A percentile compares a stretch with the other conserved stretches of the same genome.
These are phyloP conservation scores for Rhodamnia rubescens DNA, from an alignment of 345 rosid genomes.

Conservation along the genomic window DNA sequence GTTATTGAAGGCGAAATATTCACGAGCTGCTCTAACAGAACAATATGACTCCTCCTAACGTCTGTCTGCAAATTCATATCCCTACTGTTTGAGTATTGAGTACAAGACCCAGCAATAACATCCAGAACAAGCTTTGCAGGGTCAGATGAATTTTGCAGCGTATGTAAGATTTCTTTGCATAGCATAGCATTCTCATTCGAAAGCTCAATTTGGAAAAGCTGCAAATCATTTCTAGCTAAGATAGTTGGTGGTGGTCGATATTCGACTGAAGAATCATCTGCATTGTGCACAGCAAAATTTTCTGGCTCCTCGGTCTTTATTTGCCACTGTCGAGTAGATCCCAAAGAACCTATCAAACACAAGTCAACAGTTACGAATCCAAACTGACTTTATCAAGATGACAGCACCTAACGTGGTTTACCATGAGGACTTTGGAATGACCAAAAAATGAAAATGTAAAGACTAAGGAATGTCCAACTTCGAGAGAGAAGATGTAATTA, in stretches of 20 bases:
- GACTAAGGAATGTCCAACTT: too few species aligned
- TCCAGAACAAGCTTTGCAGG: slow-evolving; percentile 44
- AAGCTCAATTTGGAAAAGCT: not conserved
- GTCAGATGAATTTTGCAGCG: slow-evolving; percentile 18
- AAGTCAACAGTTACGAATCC: not conserved
- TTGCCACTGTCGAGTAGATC: not conserved
- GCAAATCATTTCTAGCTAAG: not conserved
- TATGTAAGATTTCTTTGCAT: slow-evolving; percentile 7
- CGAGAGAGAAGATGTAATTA: not conserved
- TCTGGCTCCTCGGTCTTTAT: slow-evolving; percentile 10
- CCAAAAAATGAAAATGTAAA: not conserved
- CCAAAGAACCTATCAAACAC: not conserved
- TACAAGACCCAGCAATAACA: slow-evolving; percentile 22
- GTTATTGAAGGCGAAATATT: slow-evolving; percentile 4
- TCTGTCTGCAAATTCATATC: not conserved
- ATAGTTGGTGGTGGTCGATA: too few species aligned
- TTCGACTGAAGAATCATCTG: too few species aligned
- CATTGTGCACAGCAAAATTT: slow-evolving; percentile 7
- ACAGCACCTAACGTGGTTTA: not conserved
- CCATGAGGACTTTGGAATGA: not conserved
- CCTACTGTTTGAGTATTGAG: not conserved
- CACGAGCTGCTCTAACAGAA: slow-evolving; percentile 17
- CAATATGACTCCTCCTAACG: not conserved
- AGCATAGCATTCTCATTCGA: slow-evolving; percentile 10
- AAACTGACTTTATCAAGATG: not conserved